Evolutionary conservation across 2,329 filamentous ascomycete genomes (phyloP).

Genomic region (Colletotrichum sp.): DNA sequence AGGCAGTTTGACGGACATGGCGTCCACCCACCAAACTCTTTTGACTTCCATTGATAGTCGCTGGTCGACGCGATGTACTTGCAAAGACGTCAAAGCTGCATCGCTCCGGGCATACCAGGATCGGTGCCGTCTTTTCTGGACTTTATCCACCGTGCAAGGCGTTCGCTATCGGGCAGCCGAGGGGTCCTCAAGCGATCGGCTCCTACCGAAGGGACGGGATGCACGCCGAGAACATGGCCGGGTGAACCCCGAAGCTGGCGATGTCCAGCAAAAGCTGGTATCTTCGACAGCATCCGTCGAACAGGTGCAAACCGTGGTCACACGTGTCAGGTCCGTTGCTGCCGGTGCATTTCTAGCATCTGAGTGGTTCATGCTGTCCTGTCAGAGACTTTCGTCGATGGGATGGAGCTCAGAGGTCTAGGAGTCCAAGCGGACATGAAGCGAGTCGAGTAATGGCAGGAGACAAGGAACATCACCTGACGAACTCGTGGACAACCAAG

Average conservation of each 20-base stretch:
- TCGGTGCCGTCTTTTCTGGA: neutral
- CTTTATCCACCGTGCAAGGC: neutral
- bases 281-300: neutral
- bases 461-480: neutral
- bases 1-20: neutral
- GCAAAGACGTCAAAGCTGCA: neutral
- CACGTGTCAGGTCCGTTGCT: neutral
- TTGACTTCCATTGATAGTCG: neutral
- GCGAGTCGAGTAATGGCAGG: neutral
- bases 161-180: neutral
- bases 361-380: conserved; percentile 10
- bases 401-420: neutral
- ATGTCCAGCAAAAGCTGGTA: neutral
- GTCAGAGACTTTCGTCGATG: neutral
- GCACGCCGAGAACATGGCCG: neutral
- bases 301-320: neutral
- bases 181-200: neutral
- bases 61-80: neutral
- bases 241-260: neutral
- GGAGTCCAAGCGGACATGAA: neutral
- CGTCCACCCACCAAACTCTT: neutral
- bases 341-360: neutral
- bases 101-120: neutral
- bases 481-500: neutral
- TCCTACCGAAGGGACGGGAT: neutral